Evolutionary conservation across 768 basidiomycete species (phyloP).

Genomic region (Termitomyces eurrhizus): DNA sequence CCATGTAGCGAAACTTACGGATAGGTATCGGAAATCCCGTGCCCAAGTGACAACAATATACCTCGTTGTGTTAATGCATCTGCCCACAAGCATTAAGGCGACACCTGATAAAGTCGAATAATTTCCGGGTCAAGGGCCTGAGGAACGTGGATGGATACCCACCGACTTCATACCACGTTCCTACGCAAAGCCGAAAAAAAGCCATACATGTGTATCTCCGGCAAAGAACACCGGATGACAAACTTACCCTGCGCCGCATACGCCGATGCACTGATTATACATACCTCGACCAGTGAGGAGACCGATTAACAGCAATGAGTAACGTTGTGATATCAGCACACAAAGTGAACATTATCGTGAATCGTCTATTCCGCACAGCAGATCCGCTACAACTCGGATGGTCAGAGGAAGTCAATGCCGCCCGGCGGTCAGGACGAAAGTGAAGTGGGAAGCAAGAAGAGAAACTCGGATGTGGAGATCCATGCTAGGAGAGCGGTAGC

Average conservation of each 20-base stretch:
- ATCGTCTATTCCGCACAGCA: not conserved
- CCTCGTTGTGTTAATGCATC: constrained; percentile 6
- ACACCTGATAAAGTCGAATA: not conserved
- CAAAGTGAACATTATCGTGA: not conserved
- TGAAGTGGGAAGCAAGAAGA: not conserved
- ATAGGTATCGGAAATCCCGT: constrained; percentile 7
- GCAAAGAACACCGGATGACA: not conserved
- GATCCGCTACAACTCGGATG: not conserved
- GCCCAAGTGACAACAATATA: constrained; percentile 13
- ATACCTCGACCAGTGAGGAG: not conserved
- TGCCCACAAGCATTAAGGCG: constrained; percentile 14
- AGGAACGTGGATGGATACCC: not conserved
- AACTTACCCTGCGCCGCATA: not conserved
- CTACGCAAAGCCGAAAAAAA: not conserved
- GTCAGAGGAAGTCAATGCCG: not conserved
- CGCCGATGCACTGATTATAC: not conserved
- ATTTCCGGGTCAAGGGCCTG: not conserved
- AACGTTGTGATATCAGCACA: not conserved
- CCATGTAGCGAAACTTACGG: not conserved
- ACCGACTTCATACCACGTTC: constrained; percentile 3
- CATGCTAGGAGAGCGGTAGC: not conserved
- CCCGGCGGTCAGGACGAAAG: not conserved
- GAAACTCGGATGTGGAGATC: not conserved
- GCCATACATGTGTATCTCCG: not conserved
- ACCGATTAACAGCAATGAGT: not conserved